A percentile compares a stretch with the other conserved stretches of the same genome.
Conservation (phyloP, 768 basidiomycete species). For the Psilocybe cubensis region DNA sequence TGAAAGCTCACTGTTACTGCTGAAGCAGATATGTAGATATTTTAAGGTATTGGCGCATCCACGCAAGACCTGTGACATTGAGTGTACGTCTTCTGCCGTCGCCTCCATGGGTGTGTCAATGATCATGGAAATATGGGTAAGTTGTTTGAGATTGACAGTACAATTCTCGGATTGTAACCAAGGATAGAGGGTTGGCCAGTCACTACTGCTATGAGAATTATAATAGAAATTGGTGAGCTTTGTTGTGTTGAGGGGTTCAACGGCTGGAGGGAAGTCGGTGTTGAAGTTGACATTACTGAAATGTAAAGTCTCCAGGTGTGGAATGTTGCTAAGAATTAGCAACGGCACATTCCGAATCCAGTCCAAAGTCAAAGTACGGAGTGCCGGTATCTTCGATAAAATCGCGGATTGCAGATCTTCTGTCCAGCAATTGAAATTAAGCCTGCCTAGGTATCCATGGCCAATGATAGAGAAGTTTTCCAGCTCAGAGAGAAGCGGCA, state of each 20-base stretch:
- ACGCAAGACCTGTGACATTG: not conserved
- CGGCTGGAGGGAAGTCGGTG: not conserved
- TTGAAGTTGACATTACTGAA: not conserved
- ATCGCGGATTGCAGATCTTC: slow-evolving; percentile 6
- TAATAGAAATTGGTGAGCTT: slow-evolving; percentile 1
- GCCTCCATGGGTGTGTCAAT: not conserved
- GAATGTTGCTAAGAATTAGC: slow-evolving; percentile 3
- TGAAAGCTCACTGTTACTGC: not conserved
- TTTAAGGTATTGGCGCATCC: not conserved
- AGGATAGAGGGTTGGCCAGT: slow-evolving; percentile 14
- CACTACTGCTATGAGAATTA: not conserved
- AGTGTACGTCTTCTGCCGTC: not conserved
- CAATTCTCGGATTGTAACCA: slow-evolving; percentile 3
- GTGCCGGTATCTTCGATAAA: not conserved
- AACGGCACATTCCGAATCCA: slow-evolving; percentile 13
- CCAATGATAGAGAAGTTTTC: not conserved
- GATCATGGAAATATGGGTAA: not conserved
- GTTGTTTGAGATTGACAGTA: slow-evolving; percentile 1
- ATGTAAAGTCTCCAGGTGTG: slow-evolving; percentile 5
- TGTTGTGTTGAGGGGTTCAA: not conserved
- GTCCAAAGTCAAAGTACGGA: slow-evolving; percentile 8
- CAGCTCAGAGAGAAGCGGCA: slow-evolving; percentile 8
- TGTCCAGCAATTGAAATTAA: slow-evolving; percentile 13
- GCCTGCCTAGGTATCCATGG: not conserved
- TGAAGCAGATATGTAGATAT: not conserved